These are phyloP conservation scores for Nothopassalora personata DNA, from an alignment of 2,329 filamentous ascomycete genomes.

Conservation along the genomic window DNA sequence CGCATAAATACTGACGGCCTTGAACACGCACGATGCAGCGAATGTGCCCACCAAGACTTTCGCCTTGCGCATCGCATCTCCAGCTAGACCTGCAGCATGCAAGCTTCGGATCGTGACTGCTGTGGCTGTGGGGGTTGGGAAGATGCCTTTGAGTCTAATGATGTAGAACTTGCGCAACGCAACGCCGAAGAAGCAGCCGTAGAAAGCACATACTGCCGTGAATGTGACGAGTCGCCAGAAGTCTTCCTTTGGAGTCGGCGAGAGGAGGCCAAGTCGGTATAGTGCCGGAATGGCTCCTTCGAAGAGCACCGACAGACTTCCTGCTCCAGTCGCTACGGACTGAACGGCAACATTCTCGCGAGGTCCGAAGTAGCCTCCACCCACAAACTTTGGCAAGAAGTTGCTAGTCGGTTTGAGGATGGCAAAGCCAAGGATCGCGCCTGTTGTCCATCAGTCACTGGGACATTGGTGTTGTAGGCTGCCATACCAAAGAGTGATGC, in stretches of 20 bases:
- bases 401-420: conserved; percentile 26
- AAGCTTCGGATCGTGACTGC: conserved; percentile 58
- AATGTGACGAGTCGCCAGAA: conserved; percentile 56
- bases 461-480: background rate
- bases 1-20: conserved; percentile 54
- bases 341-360: conserved; percentile 58
- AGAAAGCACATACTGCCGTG: conserved; percentile 57
- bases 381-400: conserved; percentile 31
- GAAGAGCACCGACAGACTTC: conserved; percentile 53
- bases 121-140: conserved; percentile 55
- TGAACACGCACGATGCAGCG: conserved; percentile 44
- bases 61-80: conserved; percentile 52
- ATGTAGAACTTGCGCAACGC: conserved; percentile 61
- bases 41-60: conserved; percentile 51
- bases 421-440: conserved; percentile 53
- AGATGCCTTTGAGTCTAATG: conserved; percentile 55
- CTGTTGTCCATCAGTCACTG: background rate
- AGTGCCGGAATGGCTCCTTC: conserved; percentile 55
- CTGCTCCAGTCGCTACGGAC: conserved; percentile 54
- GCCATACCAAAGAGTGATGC: conserved; percentile 32
- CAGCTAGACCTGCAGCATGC: conserved; percentile 49
- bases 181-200: conserved; percentile 59
- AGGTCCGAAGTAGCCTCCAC: conserved; percentile 52
- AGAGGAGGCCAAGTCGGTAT: conserved; percentile 51
- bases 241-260: conserved; percentile 47